Evolutionary conservation across 2,329 filamentous ascomycete genomes (phyloP), one percentile per base, ranked within the genome.

Genomic region (Aureobasidium leucospermi): DNA sequence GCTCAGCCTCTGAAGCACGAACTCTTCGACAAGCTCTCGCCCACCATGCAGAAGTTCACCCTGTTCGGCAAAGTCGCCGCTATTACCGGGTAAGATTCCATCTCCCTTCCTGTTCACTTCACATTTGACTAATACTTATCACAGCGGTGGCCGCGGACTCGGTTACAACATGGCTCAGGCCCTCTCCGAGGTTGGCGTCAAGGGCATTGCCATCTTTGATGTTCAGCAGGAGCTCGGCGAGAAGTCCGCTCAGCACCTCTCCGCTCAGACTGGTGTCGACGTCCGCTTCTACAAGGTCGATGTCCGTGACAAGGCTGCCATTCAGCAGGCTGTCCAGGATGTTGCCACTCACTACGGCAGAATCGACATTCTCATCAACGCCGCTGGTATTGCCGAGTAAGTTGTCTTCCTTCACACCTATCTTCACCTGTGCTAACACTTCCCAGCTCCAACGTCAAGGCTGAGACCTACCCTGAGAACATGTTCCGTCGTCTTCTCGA

Each of bases 81-180:
- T 64, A 74, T 90, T 67, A 90, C 87, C 70, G 87, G 85, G 83
- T 86, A 79, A 71, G 81, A 57, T 47, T 39, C 23, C 8, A 4
- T 32, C 10, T 13, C 43, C 23, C 53, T 39, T 11, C 31, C 7
- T 36, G 8, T 31, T 38, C 19, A 63, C 19, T 53, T 23, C 62
- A 38, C 29, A 41, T 48, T 28, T 53, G 61, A 48, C 65, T 76
- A 63, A 77, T 65, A 58, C 36, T 39, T 59, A 19, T 34, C 48
- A 61, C 62, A 87, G 87, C 69, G 88, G 86, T 71, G 88, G 87
- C 63, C 86, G 88, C 67, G 88, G 88, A 69, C 79, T 92, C 6
- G 88, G 88, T 52, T 89, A 88, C 79, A 81, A 87, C 76, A 91
- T 91, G 85, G 87, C 88, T 49, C 84, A 86, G 62, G 88, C 87